phyloP scores from a whole-genome alignment of 331 rosid species.

The Pyrus hybrid region DNA sequence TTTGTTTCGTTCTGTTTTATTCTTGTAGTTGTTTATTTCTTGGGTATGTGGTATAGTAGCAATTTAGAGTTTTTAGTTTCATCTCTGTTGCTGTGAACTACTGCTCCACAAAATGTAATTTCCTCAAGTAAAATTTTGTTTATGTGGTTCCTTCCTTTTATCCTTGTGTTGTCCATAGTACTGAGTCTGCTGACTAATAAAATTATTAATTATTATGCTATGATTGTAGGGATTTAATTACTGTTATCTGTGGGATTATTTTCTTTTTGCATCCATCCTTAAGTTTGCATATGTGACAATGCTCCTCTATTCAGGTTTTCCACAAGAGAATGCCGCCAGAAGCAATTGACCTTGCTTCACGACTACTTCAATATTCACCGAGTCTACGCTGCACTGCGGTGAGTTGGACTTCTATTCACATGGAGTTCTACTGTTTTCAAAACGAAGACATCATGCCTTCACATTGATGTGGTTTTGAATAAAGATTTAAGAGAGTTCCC shows the following conservation, averaged over 20 bases:
- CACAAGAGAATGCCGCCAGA: slow-evolving; percentile 96
- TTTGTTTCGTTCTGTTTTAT: not conserved
- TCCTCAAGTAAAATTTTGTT: not conserved
- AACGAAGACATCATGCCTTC: not conserved
- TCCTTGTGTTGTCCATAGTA: not conserved
- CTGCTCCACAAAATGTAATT: not conserved
- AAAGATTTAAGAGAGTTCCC: slow-evolving; percentile 1
- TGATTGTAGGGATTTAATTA: not conserved
- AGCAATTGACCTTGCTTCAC: slow-evolving; percentile 95
- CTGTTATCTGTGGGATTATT: not conserved
- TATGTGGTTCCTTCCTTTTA: not conserved
- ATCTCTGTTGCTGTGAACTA: not conserved
- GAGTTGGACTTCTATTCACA: slow-evolving; percentile 29
- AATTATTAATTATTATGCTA: not conserved
- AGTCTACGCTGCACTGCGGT: slow-evolving; percentile 93
- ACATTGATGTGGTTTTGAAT: not conserved
- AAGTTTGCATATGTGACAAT: not conserved
- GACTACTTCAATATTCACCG: slow-evolving; percentile 97
- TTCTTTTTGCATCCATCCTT: not conserved
- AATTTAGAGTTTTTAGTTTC: not conserved
- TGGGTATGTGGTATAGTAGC: too few species aligned
- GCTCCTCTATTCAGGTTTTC: slow-evolving; percentile 60
- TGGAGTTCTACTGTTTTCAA: not conserved
- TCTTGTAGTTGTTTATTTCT: not conserved
- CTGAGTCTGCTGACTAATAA: not conserved